Conservation (phyloP, 306 rosid genomes). For the cucumber (Cucumis sativus) region DNA sequence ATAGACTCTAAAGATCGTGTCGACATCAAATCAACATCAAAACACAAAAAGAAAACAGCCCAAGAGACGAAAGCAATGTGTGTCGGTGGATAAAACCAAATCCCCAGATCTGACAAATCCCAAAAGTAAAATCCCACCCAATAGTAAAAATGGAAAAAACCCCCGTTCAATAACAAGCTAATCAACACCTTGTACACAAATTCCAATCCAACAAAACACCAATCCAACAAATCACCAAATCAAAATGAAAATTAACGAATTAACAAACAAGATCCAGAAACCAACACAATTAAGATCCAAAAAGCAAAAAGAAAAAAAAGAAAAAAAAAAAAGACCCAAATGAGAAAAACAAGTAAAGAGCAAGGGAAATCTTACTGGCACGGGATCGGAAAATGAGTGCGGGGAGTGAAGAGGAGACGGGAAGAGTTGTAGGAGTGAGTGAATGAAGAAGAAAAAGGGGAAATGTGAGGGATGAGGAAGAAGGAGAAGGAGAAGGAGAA, state of each 20-base stretch:
- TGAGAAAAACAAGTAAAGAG: not conserved
- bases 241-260: not conserved
- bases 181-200: not conserved
- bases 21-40: not conserved
- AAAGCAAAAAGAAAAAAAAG: not conserved
- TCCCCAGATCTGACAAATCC: not conserved
- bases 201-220: not conserved
- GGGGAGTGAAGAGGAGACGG: not conserved
- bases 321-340: not conserved
- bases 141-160: not conserved
- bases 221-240: not conserved
- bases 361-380: not conserved
- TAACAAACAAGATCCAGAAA: not conserved
- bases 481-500: not conserved
- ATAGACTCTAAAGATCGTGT: not conserved
- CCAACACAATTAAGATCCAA: not conserved
- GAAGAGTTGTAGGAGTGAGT: not conserved
- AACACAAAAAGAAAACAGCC: not conserved
- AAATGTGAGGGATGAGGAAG: not conserved
- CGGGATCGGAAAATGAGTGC: not conserved
- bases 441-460: not conserved
- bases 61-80: not conserved
- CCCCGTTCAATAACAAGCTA: not conserved
- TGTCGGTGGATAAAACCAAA: slow-evolving; percentile 5
- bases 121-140: not conserved